Base-by-base conservation (phyloP, 2,329 filamentous ascomycete genomes). In the Pseudogymnoascus sp. region DNA sequence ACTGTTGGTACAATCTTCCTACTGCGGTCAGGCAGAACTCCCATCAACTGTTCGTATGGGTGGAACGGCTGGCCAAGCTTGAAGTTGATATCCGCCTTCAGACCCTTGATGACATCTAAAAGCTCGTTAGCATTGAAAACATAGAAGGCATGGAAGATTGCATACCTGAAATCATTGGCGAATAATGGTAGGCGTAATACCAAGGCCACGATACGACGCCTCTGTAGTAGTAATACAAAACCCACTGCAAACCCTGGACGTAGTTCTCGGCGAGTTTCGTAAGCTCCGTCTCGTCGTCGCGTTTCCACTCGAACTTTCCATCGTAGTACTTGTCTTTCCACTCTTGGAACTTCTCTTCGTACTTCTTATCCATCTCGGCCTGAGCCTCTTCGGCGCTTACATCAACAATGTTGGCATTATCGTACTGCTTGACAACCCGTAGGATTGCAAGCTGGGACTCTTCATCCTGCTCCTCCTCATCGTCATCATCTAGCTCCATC, bases 121-220 rank as follows among this genome's bases (percentile, higher is more conserved):
- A 25, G 39, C 48, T n/a, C 45, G 18, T 61, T 40, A n/a, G 25
- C 62, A 58, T 58, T 75, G 72, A 60, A 60, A 61, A 33, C 33
- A 55, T 31, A 18, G 4, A n/a, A 18, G 45, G 4, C 8, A 13
- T 55, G 9, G 7, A 21, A 10, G 45, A 52, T 29, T 13, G 63
- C 74, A 71, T 76, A 87, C 86, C 87, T 66, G 91, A 95, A 62
- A 97, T 99, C 84, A 97, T 91, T 1, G 94, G 94, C 8, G 95
- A 89, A 75, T 99, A 99, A 76, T 99, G 95, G 74, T 96, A 99
- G 64, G 82, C 81, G 75, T 97, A 99, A 77, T 90, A 99, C 94
- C 94, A 99, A 12, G 94, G 92, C 94, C 94, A 99, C 10, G 93
- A 97, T 13, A 91, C 94, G 64, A 99, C 94, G 65, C 94, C 94